Evolutionary conservation across 1,284 basidiomycete species (phyloP).

Genomic region (Termitomyces sp.): DNA sequence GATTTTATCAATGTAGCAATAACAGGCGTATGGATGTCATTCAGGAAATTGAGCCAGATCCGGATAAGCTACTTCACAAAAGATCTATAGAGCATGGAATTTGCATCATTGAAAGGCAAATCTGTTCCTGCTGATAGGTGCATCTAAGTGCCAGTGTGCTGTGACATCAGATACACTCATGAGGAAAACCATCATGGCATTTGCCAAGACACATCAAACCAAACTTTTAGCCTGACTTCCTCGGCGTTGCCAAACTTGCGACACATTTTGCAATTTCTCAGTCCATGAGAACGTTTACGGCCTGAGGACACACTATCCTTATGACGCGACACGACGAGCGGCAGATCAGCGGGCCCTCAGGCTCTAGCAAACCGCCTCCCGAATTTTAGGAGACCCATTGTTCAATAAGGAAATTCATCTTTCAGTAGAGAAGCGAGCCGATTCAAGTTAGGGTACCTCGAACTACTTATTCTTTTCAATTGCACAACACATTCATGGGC

Average conservation of each 20-base stretch:
- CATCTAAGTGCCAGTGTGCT: not conserved
- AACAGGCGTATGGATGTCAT: not conserved
- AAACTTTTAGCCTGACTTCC: not conserved
- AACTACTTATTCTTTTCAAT: not conserved
- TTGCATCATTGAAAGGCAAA: no score
- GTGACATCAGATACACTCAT: not conserved
- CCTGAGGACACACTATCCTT: not conserved
- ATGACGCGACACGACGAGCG: not conserved
- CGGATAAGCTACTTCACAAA: not conserved
- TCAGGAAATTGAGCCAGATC: not conserved
- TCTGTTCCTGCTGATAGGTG: not conserved
- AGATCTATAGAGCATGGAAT: not conserved
- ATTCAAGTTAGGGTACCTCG: not conserved
- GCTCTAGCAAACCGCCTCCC: not conserved
- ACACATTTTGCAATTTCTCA: not conserved
- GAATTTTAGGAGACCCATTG: not conserved
- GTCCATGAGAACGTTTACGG: not conserved
- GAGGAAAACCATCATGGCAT: not conserved
- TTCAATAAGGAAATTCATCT: not conserved
- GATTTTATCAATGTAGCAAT: not conserved
- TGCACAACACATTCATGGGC: not conserved
- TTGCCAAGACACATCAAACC: not conserved
- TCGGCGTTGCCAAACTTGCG: no score
- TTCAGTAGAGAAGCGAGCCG: not conserved
- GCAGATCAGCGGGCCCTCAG: not conserved